These are phyloP conservation scores for Tagetes patula DNA, from an alignment of 129 eudicot species.

Conservation along the genomic window DNA sequence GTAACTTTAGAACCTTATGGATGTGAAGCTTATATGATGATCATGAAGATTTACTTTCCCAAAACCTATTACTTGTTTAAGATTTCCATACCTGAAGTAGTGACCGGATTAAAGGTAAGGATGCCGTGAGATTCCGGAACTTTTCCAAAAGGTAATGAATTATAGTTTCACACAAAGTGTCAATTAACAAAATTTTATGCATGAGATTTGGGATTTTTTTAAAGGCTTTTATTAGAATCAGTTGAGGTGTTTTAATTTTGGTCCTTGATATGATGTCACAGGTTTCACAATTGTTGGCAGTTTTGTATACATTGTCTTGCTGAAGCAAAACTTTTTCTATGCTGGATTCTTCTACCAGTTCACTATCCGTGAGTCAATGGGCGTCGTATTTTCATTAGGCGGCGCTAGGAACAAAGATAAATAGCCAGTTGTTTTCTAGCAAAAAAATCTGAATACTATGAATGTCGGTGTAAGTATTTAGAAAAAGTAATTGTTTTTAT, in stretches of 20 bases:
- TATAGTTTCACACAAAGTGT: neutral
- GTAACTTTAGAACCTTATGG: no score
- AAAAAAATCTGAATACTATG: constrained; percentile 22
- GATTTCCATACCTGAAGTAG: constrained; percentile 39
- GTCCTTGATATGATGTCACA: constrained; percentile 34
- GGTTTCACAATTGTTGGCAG: constrained; percentile 85
- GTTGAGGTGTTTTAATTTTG: neutral
- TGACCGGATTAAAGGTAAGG: constrained; percentile 58
- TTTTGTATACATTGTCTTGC: constrained; percentile 51
- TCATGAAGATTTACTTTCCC: no score
- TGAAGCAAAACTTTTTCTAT: constrained; percentile 38
- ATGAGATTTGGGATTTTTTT: neutral
- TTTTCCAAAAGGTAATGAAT: constrained; percentile 62
- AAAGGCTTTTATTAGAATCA: neutral
- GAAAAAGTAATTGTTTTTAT: no score
- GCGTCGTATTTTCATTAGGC: constrained; percentile 92
- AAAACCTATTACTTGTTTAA: no score
- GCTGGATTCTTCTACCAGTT: constrained; percentile 25
- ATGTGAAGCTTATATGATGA: no score
- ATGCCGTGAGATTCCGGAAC: constrained; percentile 74
- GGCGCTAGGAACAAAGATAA: constrained; percentile 70
- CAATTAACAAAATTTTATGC: constrained; percentile 1
- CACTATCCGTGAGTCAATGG: constrained; percentile 62
- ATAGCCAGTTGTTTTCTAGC: constrained; percentile 48
- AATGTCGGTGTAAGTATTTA: constrained; percentile 49